These are phyloP conservation scores for Geum urbanum DNA, from an alignment of 306 rosid genomes.

Conservation along the genomic window DNA sequence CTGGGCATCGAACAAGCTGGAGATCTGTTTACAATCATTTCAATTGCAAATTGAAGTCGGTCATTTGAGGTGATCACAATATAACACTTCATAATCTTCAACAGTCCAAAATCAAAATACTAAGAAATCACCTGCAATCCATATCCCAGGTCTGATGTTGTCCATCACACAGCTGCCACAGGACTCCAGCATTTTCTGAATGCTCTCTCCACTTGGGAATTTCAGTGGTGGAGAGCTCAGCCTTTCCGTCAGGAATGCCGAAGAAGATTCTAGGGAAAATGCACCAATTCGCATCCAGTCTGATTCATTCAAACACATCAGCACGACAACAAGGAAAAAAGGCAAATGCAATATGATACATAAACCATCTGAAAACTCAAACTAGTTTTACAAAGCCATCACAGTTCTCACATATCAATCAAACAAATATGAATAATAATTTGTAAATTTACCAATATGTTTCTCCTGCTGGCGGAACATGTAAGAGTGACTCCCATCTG, in stretches of 20 bases:
- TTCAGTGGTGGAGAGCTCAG: constrained; percentile 45
- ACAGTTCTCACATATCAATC: not conserved
- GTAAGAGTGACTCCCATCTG: constrained; percentile 92
- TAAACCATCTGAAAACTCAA: not conserved
- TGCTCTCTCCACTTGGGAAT: constrained; percentile 36
- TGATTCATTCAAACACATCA: constrained; percentile 26
- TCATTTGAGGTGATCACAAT: constrained; percentile 13
- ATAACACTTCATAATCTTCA: not conserved
- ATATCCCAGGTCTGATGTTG: constrained; percentile 73
- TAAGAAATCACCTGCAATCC: constrained; percentile 76
- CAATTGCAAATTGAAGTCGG: constrained; percentile 18
- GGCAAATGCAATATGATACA: not conserved
- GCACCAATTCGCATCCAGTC: constrained; percentile 99
- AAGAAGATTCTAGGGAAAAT: constrained; percentile 66
- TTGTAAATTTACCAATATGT: constrained; percentile 64
- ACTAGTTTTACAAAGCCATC: not conserved
- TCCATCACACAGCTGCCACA: constrained; percentile 66
- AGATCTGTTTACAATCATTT: constrained; percentile 63
- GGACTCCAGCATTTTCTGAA: constrained; percentile 47
- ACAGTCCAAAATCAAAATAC: not conserved
- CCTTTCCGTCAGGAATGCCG: constrained; percentile 63
- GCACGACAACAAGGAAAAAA: constrained; percentile 8
- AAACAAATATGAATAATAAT: too few relatives aligned
- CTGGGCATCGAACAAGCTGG: constrained; percentile 96
- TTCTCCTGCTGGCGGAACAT: constrained; percentile 77